These are phyloP conservation scores for Morella rubra DNA, from an alignment of 306 rosid species.

Conservation along the genomic window DNA sequence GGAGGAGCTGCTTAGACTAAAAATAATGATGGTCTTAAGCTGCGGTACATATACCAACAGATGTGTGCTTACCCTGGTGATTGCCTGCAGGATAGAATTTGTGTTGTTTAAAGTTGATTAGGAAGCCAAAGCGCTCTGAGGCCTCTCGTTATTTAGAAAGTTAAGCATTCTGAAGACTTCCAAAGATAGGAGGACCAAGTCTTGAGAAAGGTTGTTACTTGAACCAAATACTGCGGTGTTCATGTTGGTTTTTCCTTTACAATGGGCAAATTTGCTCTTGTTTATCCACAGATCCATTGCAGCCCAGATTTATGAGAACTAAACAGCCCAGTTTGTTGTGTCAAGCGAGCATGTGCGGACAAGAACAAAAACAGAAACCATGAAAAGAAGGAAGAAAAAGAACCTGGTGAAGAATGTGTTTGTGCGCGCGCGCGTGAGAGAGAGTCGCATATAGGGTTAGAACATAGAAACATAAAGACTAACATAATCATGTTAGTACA, in stretches of 20 bases:
- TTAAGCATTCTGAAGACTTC: background rate
- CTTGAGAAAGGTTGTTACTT: background rate
- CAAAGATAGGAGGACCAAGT: background rate
- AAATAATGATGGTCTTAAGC: background rate
- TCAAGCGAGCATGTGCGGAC: background rate
- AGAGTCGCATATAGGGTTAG: slow-evolving; percentile 22
- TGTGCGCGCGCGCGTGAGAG: background rate
- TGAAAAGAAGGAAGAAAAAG: background rate
- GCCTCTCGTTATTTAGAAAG: background rate
- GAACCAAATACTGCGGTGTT: background rate
- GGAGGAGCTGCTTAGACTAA: background rate
- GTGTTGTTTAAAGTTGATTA: background rate
- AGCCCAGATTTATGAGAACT: background rate
- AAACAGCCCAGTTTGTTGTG: background rate
- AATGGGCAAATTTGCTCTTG: background rate
- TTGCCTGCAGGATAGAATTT: background rate
- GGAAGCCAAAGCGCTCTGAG: background rate
- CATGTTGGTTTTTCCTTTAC: background rate
- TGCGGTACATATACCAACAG: background rate
- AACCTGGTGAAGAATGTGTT: background rate
- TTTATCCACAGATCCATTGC: background rate
- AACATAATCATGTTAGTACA: slow-evolving; percentile 37
- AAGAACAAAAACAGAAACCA: background rate
- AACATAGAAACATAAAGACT: slow-evolving; percentile 31
- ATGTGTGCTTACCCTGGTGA: background rate